Conservation (phyloP, 2,329 filamentous ascomycete species). For the Sarocladiaceae sp. region DNA sequence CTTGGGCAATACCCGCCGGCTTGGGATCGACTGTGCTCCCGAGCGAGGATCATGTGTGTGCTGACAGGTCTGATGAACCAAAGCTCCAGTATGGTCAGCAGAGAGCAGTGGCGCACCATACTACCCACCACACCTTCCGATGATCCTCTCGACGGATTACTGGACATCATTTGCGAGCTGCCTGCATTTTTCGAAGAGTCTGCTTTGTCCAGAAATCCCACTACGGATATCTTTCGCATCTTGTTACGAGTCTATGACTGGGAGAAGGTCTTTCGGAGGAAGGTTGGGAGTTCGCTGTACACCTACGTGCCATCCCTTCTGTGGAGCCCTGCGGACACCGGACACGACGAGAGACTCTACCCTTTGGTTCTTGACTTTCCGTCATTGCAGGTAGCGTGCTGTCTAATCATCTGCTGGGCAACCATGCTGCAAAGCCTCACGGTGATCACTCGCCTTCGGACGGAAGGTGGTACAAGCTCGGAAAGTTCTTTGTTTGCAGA, state of each 20-base stretch:
- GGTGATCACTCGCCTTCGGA: not conserved
- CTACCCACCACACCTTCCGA: not conserved
- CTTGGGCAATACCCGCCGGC: not conserved
- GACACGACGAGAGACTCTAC: not conserved
- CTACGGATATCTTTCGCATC: not conserved
- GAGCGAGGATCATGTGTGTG: slow-evolving; percentile 5
- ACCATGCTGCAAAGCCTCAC: not conserved
- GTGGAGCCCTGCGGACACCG: slow-evolving; percentile 6
- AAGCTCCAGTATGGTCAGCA: not conserved
- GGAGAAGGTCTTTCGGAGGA: slow-evolving; percentile 2
- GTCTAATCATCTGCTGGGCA: slow-evolving; percentile 5
- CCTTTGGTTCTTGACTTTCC: slow-evolving; percentile 3
- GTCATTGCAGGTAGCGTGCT: slow-evolving; percentile 4
- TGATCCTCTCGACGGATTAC: slow-evolving; percentile 3
- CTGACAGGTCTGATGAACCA: slow-evolving; percentile 9
- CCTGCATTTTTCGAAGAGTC: not conserved
- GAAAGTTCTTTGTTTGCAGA: not conserved
- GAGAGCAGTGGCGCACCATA: slow-evolving; percentile 8
- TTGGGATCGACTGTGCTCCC: slow-evolving; percentile 4
- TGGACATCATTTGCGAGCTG: slow-evolving; percentile 7
- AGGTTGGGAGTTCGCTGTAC: not conserved
- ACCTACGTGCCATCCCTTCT: slow-evolving; percentile 2
- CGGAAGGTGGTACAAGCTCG: not conserved
- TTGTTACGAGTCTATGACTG: not conserved
- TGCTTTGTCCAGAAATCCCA: not conserved